These are phyloP conservation scores for Melampsora larici-populina DNA, from an alignment of 1,284 basidiomycete genomes.

Conservation along the genomic window DNA sequence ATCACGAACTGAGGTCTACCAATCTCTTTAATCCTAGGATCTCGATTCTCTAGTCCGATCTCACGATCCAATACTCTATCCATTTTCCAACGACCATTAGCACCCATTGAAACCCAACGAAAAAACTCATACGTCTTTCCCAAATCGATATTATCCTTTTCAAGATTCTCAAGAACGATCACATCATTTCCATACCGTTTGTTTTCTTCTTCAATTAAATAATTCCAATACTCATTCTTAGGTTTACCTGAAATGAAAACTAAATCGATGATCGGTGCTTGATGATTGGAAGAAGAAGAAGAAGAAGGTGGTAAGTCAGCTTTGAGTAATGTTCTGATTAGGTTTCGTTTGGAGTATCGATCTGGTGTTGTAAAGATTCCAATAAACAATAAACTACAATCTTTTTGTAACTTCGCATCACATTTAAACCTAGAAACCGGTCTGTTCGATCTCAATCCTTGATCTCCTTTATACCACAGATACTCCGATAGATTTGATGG, in stretches of 20 bases:
- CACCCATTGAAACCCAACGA: slow-evolving; percentile 9
- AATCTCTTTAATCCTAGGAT: slow-evolving; percentile 1
- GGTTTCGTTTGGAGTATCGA: slow-evolving; percentile 7
- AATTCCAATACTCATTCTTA: slow-evolving; percentile 17
- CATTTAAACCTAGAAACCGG: slow-evolving; percentile 20
- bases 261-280: slow-evolving; percentile 10
- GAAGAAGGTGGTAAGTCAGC: neutral
- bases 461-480: slow-evolving; percentile 19
- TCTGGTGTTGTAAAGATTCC: slow-evolving; percentile 32
- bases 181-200: neutral
- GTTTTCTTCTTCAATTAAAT: slow-evolving; percentile 30
- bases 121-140: slow-evolving; percentile 29
- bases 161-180: slow-evolving; percentile 4
- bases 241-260: slow-evolving; percentile 34
- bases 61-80: neutral
- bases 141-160: slow-evolving; percentile 22
- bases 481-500: neutral
- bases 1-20: slow-evolving; percentile 24
- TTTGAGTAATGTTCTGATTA: slow-evolving; percentile 21
- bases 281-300: neutral
- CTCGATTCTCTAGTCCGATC: slow-evolving; percentile 10
- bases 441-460: neutral
- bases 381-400: slow-evolving; percentile 8
- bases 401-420: neutral
- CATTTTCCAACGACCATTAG: neutral